Base-by-base conservation (phyloP, 1,284 basidiomycete genomes). In the Cryptococcus sp. region DNA sequence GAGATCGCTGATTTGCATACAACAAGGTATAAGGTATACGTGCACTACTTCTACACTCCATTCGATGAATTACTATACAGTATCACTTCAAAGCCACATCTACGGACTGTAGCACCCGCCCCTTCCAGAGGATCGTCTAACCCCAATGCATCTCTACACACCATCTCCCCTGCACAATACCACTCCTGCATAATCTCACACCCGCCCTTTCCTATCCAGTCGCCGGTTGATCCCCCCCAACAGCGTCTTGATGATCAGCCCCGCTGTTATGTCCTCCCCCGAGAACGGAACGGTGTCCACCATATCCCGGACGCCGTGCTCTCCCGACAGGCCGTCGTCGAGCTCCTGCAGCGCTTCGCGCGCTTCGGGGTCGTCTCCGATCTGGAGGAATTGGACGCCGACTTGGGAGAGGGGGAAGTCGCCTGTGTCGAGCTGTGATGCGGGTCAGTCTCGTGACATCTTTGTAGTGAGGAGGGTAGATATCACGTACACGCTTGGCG, bases 301-400 rank as follows among this genome's bases (percentile, higher is more conserved):
- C 47, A 72, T 70, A 59, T 72, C 70, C 45, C 70, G 58, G n/a
- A 73, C 61, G 5, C 66, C 67, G 40, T 71, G 65, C 13, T 55
- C 55, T 3, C 51, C 46, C 16, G 60, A 46, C 16, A 73, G 56
- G 4, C 65, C 69, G 49, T 73, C 68, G 57, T 77, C 73, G 23
- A 76, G 61, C 50, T 70, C 68, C 52, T 70, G 64, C 1, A 77
- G 58, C 11, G 71, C 71, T 50, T 66, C 63, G 3, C 62, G 57
- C 1, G 70, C 71, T 52, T 69, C 69, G 0, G 59, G 20, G 44
- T 72, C 71, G 39, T 72, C 61, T 3, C 75, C 75, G 37, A 77
- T 70, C 55, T 79, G 77, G 33, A 79, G 57, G 46, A 79, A 70
- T 56, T 76, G 73, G n/a, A 79, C 63, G 39, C 77, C 76, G 7